Conservation (phyloP, 805 yeast genomes). For the Jamesozyma lodderae region DNA sequence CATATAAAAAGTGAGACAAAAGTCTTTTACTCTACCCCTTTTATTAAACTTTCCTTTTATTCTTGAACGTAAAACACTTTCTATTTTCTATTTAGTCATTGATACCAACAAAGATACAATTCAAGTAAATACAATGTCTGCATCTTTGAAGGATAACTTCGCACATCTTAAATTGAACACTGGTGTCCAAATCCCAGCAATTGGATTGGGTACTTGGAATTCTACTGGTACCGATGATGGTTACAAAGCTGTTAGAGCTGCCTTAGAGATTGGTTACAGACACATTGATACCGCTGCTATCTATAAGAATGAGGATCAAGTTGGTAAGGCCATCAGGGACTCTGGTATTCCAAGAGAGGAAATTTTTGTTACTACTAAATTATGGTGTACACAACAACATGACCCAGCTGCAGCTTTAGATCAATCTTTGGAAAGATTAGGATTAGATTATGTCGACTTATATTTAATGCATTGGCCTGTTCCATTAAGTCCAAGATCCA, state of each 20-base stretch:
- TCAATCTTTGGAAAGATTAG: constrained; percentile 51
- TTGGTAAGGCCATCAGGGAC: constrained; percentile 48
- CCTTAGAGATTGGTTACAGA: constrained; percentile 56
- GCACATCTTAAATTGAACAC: constrained; percentile 41
- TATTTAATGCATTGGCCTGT: constrained; percentile 82
- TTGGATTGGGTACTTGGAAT: constrained; percentile 72
- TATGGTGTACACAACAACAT: constrained; percentile 47
- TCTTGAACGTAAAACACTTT: too few relatives aligned
- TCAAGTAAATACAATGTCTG: constrained; percentile 11
- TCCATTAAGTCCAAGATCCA: constrained; percentile 37
- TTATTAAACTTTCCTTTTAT: too few relatives aligned
- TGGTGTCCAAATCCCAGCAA: constrained; percentile 53
- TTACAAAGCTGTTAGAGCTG: constrained; percentile 47
- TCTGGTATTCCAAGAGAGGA: constrained; percentile 57
- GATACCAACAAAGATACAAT: too few relatives aligned
- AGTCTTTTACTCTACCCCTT: too few relatives aligned
- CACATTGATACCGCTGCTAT: constrained; percentile 73
- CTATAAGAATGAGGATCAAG: constrained; percentile 57
- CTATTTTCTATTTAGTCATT: too few relatives aligned
- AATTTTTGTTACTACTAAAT: constrained; percentile 62
- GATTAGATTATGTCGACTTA: constrained; percentile 68
- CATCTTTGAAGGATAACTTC: constrained; percentile 14
- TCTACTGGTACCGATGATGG: constrained; percentile 47
- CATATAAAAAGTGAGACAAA: too few relatives aligned
- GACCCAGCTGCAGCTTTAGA: constrained; percentile 46